Conservation (phyloP, 371 early-diverging fungal genomes). For the Mortierella polycephala region DNA sequence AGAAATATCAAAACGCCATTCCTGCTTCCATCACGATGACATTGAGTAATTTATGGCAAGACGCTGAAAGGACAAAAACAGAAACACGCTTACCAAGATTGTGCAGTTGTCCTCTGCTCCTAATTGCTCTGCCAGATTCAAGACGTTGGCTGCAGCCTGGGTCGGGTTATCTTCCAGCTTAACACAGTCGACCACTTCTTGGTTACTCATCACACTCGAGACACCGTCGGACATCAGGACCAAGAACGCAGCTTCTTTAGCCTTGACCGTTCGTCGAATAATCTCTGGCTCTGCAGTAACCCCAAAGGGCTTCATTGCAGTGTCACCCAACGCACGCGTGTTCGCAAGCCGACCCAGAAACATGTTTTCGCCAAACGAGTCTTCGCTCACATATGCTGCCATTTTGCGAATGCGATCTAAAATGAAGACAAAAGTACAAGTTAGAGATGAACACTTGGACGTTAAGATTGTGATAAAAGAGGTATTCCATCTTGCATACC, state of each 20-base stretch:
- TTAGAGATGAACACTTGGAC: too few relatives aligned
- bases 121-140: slow-evolving; percentile 76
- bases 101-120: slow-evolving; percentile 85
- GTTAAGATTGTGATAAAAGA: too few relatives aligned
- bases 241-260: slow-evolving; percentile 65
- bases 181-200: slow-evolving; percentile 82
- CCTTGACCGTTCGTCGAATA: slow-evolving; percentile 58
- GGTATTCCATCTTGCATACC: slow-evolving; percentile 17
- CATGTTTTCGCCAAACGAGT: slow-evolving; percentile 82
- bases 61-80: background rate
- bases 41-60: slow-evolving; percentile 1
- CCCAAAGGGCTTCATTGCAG: slow-evolving; percentile 76
- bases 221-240: slow-evolving; percentile 80
- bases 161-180: slow-evolving; percentile 64
- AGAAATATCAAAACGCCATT: background rate
- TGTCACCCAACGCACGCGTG: slow-evolving; percentile 81
- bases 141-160: slow-evolving; percentile 66
- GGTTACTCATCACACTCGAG: slow-evolving; percentile 79
- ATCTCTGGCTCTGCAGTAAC: slow-evolving; percentile 82
- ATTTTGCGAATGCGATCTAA: slow-evolving; percentile 65
- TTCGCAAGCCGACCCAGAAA: slow-evolving; percentile 77
- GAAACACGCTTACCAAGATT: slow-evolving; percentile 60
- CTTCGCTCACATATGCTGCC: slow-evolving; percentile 73
- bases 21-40: too few relatives aligned
- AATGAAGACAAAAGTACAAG: background rate